These are phyloP conservation scores for Populus hybrid DNA, from an alignment of 441 rosid species.

Conservation along the genomic window DNA sequence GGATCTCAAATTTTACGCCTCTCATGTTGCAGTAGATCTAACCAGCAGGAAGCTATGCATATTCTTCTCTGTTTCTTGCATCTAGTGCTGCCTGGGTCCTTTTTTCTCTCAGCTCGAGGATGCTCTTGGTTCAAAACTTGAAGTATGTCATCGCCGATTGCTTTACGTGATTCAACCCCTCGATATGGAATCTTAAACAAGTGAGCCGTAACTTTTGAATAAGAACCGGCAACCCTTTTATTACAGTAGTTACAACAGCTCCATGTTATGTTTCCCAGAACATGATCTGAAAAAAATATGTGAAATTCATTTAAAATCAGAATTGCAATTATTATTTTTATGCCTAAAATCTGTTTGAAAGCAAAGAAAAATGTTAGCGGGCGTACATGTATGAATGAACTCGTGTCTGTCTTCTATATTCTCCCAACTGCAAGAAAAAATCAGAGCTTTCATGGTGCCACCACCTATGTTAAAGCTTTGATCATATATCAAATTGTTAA, in stretches of 20 bases:
- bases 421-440: too few species aligned
- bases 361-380: background rate
- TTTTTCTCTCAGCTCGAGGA: background rate
- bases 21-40: background rate
- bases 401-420: background rate
- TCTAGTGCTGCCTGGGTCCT: background rate
- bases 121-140: background rate
- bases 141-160: background rate
- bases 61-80: background rate
- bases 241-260: background rate
- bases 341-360: too few species aligned
- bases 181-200: background rate
- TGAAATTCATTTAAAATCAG: too few species aligned
- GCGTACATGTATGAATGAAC: background rate
- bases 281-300: too few species aligned
- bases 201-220: background rate
- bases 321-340: too few species aligned
- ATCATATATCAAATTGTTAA: background rate
- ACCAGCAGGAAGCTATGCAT: background rate
- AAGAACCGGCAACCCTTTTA: background rate
- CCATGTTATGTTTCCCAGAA: background rate
- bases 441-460: background rate
- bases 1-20: background rate
- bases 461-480: background rate
- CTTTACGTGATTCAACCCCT: slow-evolving; percentile 1